Base-by-base conservation (phyloP, 352 stramenopile genomes). In the Achlya hypogyna region DNA sequence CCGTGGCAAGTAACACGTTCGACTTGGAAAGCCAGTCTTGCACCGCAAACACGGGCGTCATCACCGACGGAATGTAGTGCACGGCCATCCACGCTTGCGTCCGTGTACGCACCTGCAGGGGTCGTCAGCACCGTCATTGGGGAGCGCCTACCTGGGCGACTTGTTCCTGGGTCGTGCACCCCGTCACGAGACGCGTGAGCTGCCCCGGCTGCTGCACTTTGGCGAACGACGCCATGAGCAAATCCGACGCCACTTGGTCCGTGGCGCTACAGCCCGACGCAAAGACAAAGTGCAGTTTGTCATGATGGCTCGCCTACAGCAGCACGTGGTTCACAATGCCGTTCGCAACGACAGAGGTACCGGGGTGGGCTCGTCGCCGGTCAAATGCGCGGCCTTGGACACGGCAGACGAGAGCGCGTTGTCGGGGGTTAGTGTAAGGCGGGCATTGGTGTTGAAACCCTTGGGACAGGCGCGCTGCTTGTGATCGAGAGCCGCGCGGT, bases 261-360 rank as follows among this genome's bases (percentile, higher is more conserved):
- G 79, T 71, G 0, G 75, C 62, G 23, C 81, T 73, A 51, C 85
- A 94, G 0, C 78, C 80, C 14, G 81, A 87, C 4, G 75, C 78
- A 63, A 89, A 91, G 0, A 92, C 85, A 53, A 92, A 91, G 56
- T 94, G 81, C 20, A 91, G 43, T 16, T 88, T 75, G 16, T 92
- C 74, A 58, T 79, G 87, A 25, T 69, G 70, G 42, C 70, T 51
- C 54, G 59, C 4, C 34, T 59, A 66, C 23, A 25, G 28, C n/a
- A 5, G 38, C 31, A 22, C 6, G 8, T 56, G 8, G 25, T 12
- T 84, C 69, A 0, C 73, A 79, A 27, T 77, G 65, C 38, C 73
- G 73, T 1, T 38, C 31, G 4, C 5, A n/a, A 27, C 49, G 69
- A 12, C 51, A 31, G 9, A 23, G 12, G 72, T n/a, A 72, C 45